Percentiles rank a stretch among this genome's conserved stretches.
These are phyloP conservation scores for Euphrasia arctica DNA, from an alignment of 305 asterid species.

Conservation along the genomic window DNA sequence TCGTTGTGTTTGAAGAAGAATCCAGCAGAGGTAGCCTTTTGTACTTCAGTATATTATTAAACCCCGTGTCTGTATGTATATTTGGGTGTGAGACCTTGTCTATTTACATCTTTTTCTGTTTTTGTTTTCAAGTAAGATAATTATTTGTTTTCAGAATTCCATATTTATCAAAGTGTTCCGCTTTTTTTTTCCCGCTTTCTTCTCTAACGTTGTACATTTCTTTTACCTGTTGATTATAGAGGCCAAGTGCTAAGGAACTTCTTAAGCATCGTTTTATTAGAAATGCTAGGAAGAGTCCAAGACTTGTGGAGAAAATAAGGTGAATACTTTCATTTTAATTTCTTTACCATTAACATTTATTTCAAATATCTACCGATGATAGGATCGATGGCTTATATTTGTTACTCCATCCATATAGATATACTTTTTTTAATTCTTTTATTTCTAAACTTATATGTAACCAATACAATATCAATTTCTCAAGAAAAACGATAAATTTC, in stretches of 20 bases:
- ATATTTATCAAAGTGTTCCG: neutral
- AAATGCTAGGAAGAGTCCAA: conserved; percentile 87
- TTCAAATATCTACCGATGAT: conserved; percentile 12
- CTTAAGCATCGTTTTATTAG: conserved; percentile 84
- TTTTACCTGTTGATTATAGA: conserved; percentile 39
- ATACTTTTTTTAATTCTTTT: too few relatives aligned
- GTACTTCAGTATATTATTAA: conserved; percentile 28
- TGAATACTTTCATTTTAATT: conserved; percentile 27
- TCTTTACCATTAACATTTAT: conserved; percentile 16
- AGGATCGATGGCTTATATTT: neutral
- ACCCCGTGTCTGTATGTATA: too few relatives aligned
- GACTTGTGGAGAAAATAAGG: conserved; percentile 94
- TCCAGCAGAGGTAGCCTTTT: conserved; percentile 74
- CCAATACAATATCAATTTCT: neutral
- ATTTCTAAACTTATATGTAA: neutral
- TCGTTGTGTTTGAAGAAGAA: conserved; percentile 82
- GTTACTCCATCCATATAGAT: too few relatives aligned
- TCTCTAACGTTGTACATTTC: conserved; percentile 20
- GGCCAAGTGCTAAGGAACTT: conserved; percentile 94
- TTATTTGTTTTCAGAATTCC: too few relatives aligned
- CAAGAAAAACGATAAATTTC: neutral
- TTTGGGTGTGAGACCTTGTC: neutral
- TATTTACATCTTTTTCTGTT: neutral
- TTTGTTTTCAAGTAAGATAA: neutral
- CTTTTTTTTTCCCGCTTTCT: neutral